A percentile compares a stretch with the other conserved stretches of the same genome.
Conservation (phyloP, 164 flowering plant genomes). For the Vitis amurensis region DNA sequence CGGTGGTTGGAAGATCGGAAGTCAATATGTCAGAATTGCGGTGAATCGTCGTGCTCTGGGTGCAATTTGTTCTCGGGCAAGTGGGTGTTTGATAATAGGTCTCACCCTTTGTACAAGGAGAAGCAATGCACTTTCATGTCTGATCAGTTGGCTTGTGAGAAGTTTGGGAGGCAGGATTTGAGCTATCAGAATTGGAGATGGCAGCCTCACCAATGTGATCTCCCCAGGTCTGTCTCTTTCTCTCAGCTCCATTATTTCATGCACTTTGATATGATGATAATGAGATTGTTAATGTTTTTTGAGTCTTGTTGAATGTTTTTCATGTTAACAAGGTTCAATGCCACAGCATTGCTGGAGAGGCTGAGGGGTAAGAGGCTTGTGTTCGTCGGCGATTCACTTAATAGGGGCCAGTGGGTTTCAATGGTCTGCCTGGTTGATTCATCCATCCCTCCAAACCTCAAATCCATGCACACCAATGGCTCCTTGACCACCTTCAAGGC, state of each 20-base stretch:
- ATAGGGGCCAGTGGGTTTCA: conserved; percentile 86
- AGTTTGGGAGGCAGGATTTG: conserved; percentile 77
- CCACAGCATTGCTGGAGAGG: conserved; percentile 70
- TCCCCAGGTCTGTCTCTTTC: conserved; percentile 61
- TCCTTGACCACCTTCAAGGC: conserved; percentile 64
- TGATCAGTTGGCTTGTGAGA: conserved; percentile 81
- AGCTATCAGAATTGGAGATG: conserved; percentile 83
- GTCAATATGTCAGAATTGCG: not conserved
- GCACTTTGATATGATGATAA: not conserved
- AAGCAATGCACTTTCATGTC: conserved; percentile 75
- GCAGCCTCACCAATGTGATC: conserved; percentile 85
- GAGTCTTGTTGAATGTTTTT: conserved; percentile 20
- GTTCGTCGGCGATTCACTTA: conserved; percentile 84
- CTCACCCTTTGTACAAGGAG: conserved; percentile 77
- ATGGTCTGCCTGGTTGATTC: conserved; percentile 77
- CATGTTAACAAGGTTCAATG: conserved; percentile 75
- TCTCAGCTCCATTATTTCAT: conserved; percentile 1
- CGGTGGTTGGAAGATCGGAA: conserved; percentile 4
- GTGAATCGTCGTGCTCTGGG: not conserved
- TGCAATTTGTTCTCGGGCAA: conserved; percentile 74
- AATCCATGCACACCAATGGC: conserved; percentile 53
- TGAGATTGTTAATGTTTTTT: conserved; percentile 17
- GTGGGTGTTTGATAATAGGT: conserved; percentile 76
- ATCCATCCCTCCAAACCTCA: conserved; percentile 33
- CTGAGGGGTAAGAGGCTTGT: conserved; percentile 78